phyloP scores from a whole-genome alignment of 345 rosid genomes.

The Durio zibethinus region DNA sequence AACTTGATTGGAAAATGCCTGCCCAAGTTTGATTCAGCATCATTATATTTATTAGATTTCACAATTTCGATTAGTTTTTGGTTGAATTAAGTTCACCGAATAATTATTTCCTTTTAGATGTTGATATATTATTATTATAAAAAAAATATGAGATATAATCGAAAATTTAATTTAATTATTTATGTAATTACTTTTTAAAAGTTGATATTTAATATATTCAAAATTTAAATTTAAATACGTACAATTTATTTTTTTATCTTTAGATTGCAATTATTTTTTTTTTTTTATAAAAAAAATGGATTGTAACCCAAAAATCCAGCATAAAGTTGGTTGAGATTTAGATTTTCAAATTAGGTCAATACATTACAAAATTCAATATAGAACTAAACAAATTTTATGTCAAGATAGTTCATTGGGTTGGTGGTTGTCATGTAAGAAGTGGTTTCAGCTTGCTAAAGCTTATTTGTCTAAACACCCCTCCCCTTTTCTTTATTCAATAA shows the following conservation, averaged over 20 bases:
- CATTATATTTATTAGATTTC: neutral
- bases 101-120: neutral
- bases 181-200: too few relatives aligned
- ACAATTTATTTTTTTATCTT: too few relatives aligned
- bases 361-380: neutral
- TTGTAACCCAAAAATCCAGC: neutral
- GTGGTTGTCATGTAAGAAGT: slow-evolving; percentile 21
- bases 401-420: slow-evolving; percentile 2
- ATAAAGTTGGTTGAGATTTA: slow-evolving; percentile 12
- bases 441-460: slow-evolving; percentile 6
- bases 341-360: slow-evolving; percentile 16
- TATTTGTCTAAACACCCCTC: neutral
- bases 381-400: neutral
- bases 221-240: too few relatives aligned
- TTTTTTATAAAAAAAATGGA: too few relatives aligned
- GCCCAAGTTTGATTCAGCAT: neutral
- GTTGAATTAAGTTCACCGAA: neutral
- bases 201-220: too few relatives aligned
- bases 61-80: neutral
- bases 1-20: neutral
- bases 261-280: too few relatives aligned
- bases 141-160: neutral
- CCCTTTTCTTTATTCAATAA: too few relatives aligned
- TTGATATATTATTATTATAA: neutral
- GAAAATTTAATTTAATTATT: too few relatives aligned